A percentile compares a stretch with the other conserved stretches of the same genome.
Evolutionary conservation across 768 basidiomycete genomes (phyloP).

Genomic region (Hypsizygus marmoreus): DNA sequence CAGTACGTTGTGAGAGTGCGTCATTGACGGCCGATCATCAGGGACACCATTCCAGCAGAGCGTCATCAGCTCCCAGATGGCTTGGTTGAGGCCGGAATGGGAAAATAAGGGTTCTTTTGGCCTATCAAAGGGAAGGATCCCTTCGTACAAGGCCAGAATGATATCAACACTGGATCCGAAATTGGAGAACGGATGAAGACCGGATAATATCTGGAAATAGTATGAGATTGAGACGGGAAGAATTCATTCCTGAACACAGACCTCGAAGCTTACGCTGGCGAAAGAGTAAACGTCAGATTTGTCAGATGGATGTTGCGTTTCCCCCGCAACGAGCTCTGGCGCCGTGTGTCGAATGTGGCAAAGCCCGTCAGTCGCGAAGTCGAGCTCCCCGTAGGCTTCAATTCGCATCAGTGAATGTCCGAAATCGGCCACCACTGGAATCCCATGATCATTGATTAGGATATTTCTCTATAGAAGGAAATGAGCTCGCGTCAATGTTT

Average conservation of each 20-base stretch:
- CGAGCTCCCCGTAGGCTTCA: background rate
- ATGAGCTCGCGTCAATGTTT: background rate
- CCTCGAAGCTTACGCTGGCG: background rate
- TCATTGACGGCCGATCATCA: slow-evolving; percentile 3
- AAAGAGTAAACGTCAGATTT: slow-evolving; percentile 7
- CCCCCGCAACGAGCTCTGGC: slow-evolving; percentile 4
- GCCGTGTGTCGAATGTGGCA: slow-evolving; percentile 1
- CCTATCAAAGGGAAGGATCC: background rate
- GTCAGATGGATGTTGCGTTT: background rate
- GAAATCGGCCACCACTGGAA: slow-evolving; percentile 10
- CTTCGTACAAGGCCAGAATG: slow-evolving; percentile 3
- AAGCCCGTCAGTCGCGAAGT: background rate
- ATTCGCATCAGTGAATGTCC: background rate
- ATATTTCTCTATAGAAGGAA: slow-evolving; percentile 7
- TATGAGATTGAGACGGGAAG: background rate
- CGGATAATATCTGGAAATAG: slow-evolving; percentile 1
- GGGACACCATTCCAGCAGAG: slow-evolving; percentile 5
- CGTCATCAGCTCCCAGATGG: slow-evolving; percentile 7
- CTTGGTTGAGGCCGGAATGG: background rate
- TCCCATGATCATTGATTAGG: slow-evolving; percentile 5
- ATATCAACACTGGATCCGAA: slow-evolving; percentile 1
- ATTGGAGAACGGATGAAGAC: background rate
- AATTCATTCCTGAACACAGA: background rate
- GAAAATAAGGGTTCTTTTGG: background rate
- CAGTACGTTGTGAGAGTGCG: background rate